Conservation (phyloP, 352 stramenopile genomes). For the Phytopythium ostracodes region DNA sequence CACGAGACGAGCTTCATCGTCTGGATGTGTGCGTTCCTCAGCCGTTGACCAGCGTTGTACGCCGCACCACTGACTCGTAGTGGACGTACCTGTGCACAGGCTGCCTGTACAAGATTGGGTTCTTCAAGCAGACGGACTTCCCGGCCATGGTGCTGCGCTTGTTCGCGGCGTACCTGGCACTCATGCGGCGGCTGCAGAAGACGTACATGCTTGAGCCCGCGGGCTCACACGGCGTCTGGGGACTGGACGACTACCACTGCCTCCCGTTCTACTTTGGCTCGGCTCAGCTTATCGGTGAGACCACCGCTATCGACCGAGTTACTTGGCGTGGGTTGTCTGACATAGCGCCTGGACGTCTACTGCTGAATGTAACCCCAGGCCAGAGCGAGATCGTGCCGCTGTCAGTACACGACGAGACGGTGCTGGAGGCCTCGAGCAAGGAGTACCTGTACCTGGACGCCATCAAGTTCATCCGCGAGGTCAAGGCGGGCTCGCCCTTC, state of each 20-base stretch:
- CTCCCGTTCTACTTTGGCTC: constrained; percentile 98
- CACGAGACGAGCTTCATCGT: constrained; percentile 98
- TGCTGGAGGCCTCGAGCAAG: constrained; percentile 52
- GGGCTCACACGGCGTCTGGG: constrained; percentile 98
- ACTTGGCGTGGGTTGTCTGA: no score
- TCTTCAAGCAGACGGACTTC: constrained; percentile 82
- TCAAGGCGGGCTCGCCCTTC: constrained; percentile 90
- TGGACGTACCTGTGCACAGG: constrained; percentile 14
- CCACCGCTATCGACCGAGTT: no score
- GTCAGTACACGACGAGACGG: constrained; percentile 65
- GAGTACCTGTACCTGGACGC: constrained; percentile 93
- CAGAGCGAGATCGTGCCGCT: constrained; percentile 67
- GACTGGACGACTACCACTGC: constrained; percentile 99
- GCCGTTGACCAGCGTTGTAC: constrained; percentile 4
- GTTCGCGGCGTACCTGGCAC: constrained; percentile 92
- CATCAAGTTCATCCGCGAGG: constrained; percentile 90
- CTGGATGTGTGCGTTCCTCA: constrained; percentile 78
- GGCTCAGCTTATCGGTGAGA: constrained; percentile 87
- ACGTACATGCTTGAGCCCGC: constrained; percentile 98
- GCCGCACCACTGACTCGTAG: background rate
- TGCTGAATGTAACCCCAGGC: constrained; percentile 18
- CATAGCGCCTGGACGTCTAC: no score
- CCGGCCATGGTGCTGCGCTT: constrained; percentile 86
- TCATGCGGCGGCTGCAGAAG: constrained; percentile 94
- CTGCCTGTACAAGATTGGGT: constrained; percentile 88